Percentiles rank a stretch among this genome's conserved stretches.
phyloP scores from a whole-genome alignment of 2,329 filamentous ascomycete genomes.

The Cercospora zeina region DNA sequence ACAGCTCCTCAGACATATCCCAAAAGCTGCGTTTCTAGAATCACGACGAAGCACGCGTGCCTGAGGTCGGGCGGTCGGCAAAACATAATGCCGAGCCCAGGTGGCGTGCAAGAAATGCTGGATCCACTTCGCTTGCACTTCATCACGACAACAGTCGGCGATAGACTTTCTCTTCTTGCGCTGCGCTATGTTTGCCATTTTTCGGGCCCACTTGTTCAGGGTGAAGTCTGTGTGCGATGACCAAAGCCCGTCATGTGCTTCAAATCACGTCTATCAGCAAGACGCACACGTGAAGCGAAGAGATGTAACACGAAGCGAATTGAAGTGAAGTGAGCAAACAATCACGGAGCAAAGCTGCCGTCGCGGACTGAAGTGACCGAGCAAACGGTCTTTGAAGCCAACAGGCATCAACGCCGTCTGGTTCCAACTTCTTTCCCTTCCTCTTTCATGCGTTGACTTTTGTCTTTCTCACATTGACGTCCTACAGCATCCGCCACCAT shows the following conservation, averaged over 20 bases:
- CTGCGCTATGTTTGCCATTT: neutral
- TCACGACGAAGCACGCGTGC: slow-evolving; percentile 10
- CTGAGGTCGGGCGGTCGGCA: neutral
- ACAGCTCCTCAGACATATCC: neutral
- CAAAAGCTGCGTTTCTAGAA: slow-evolving; percentile 13
- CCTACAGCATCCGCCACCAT: neutral
- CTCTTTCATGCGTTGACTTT: neutral
- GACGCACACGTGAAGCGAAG: neutral
- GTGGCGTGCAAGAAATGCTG: neutral
- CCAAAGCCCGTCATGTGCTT: neutral
- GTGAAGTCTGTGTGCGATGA: too few relatives aligned
- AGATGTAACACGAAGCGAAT: neutral
- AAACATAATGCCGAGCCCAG: neutral
- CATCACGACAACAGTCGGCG: neutral
- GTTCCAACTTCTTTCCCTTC: neutral
- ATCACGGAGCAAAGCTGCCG: neutral
- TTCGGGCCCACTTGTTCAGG: too few relatives aligned
- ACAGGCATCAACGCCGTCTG: neutral
- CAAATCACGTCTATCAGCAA: neutral
- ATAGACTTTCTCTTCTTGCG: neutral
- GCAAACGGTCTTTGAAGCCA: neutral
- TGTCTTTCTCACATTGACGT: neutral
- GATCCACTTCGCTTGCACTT: neutral
- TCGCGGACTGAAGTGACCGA: neutral
- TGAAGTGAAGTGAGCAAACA: neutral